Conservation (phyloP, 495 filamentous ascomycete genomes). For the Aspergillus heteromorphus region DNA sequence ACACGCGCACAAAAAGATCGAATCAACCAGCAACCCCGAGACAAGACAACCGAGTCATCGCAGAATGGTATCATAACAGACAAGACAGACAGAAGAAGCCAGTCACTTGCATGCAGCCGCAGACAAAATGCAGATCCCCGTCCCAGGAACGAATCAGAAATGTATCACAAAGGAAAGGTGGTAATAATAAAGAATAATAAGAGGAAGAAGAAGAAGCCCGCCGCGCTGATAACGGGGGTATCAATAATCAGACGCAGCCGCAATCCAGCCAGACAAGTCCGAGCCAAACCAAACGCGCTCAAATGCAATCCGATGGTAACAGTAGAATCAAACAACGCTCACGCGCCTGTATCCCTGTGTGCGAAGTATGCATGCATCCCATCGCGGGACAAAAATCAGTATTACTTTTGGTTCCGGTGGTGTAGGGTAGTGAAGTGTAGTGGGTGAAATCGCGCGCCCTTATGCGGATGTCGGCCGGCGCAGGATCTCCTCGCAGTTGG, state of each 20-base stretch:
- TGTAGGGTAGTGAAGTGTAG: neutral
- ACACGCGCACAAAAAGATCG: conserved; percentile 6
- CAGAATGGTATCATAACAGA: conserved; percentile 45
- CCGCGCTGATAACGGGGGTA: conserved; percentile 12
- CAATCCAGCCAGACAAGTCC: conserved; percentile 14
- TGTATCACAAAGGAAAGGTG: conserved; percentile 17
- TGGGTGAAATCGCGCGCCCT: neutral
- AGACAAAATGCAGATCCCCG: conserved; percentile 26
- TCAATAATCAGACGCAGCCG: conserved; percentile 9
- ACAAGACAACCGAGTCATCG: conserved; percentile 20
- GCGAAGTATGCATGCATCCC: neutral
- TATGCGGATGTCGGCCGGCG: conserved; percentile 32
- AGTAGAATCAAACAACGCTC: neutral
- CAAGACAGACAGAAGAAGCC: conserved; percentile 22
- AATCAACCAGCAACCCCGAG: conserved; percentile 14
- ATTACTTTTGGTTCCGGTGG: conserved; percentile 10
- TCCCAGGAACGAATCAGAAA: conserved; percentile 18
- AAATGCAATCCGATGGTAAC: conserved; percentile 20
- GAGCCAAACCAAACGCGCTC: conserved; percentile 22
- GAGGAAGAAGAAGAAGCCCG: conserved; percentile 23
- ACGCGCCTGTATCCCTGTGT: neutral
- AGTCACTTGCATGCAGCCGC: conserved; percentile 10
- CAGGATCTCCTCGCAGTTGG: conserved; percentile 91
- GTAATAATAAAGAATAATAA: conserved; percentile 18
- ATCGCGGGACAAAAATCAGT: neutral